Conservation (phyloP, 345 rosid genomes). For the Cardamine resedifolia region DNA sequence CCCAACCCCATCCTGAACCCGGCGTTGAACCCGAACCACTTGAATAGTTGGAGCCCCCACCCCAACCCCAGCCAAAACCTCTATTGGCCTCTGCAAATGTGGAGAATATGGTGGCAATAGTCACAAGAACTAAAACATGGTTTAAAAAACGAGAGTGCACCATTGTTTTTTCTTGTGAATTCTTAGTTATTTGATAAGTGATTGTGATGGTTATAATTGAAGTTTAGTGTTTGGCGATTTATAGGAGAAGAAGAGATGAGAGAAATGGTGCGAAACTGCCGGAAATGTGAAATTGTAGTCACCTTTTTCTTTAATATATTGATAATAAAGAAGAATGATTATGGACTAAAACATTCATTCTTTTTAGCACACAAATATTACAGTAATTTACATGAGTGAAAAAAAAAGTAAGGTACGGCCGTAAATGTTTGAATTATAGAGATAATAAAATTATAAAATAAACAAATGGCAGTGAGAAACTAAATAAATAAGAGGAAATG, state of each 20-base stretch:
- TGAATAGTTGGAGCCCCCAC: conserved; percentile 33
- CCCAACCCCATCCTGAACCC: conserved; percentile 30
- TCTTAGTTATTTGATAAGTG: conserved; percentile 10
- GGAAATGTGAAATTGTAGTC: conserved; percentile 2
- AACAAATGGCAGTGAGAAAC: conserved; percentile 15
- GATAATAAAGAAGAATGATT: not conserved
- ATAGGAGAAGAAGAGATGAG: conserved; percentile 1
- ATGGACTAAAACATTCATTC: not conserved
- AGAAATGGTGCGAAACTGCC: conserved; percentile 14
- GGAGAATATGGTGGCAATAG: conserved; percentile 11
- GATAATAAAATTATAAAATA: not conserved
- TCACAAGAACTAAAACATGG: conserved; percentile 16
- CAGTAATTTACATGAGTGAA: not conserved
- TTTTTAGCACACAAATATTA: not conserved
- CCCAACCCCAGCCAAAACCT: conserved; percentile 37
- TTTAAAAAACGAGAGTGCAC: conserved; percentile 9
- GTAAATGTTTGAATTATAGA: conserved; percentile 22
- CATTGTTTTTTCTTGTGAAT: conserved; percentile 14
- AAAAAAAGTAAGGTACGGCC: conserved; percentile 17
- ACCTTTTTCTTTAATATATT: conserved; percentile 1
- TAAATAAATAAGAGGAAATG: not conserved
- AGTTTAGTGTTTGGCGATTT: conserved; percentile 10
- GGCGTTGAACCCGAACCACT: conserved; percentile 27
- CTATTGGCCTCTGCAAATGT: conserved; percentile 34
- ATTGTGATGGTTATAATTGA: conserved; percentile 15